These are phyloP conservation scores for Cladophialophora psammophila DNA, from an alignment of 2,329 filamentous ascomycete genomes.

Conservation along the genomic window DNA sequence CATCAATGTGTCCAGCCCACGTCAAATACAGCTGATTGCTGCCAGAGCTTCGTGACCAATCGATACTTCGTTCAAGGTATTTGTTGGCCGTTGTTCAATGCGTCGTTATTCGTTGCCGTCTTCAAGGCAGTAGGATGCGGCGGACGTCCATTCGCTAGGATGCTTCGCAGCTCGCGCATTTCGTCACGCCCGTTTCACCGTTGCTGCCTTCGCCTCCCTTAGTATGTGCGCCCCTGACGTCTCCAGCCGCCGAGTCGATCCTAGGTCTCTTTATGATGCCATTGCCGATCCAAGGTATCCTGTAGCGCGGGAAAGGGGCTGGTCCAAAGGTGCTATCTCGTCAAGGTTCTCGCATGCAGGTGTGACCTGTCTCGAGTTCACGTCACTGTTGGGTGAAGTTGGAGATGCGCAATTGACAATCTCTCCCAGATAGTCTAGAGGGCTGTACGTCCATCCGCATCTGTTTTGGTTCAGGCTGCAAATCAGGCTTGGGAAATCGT, in stretches of 20 bases:
- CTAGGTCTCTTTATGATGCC: background rate
- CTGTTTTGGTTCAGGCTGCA: slow-evolving; percentile 16
- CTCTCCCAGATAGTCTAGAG: slow-evolving; percentile 12
- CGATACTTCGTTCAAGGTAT: too few relatives aligned
- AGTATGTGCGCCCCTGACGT: background rate
- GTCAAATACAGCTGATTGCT: too few relatives aligned
- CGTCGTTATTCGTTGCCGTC: too few relatives aligned
- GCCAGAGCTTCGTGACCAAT: too few relatives aligned
- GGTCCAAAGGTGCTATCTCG: too few relatives aligned
- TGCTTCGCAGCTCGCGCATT: background rate
- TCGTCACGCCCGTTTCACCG: background rate
- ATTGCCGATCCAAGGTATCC: background rate
- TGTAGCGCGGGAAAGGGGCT: background rate
- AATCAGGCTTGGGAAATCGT: slow-evolving; percentile 21
- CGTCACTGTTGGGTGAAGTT: background rate
- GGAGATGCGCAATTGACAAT: background rate
- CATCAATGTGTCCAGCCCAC: too few relatives aligned
- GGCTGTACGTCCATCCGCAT: slow-evolving; percentile 29
- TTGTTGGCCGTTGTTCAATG: too few relatives aligned
- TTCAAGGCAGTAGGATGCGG: background rate
- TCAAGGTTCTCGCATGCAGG: too few relatives aligned
- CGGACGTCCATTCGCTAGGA: background rate
- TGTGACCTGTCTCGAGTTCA: too few relatives aligned
- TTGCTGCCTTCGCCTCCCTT: background rate
- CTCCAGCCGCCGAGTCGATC: too few relatives aligned